Percentiles rank a stretch among this genome's conserved stretches.
Conservation (phyloP, 1,139 yeast species). For the Magnusiomyces ingens region DNA sequence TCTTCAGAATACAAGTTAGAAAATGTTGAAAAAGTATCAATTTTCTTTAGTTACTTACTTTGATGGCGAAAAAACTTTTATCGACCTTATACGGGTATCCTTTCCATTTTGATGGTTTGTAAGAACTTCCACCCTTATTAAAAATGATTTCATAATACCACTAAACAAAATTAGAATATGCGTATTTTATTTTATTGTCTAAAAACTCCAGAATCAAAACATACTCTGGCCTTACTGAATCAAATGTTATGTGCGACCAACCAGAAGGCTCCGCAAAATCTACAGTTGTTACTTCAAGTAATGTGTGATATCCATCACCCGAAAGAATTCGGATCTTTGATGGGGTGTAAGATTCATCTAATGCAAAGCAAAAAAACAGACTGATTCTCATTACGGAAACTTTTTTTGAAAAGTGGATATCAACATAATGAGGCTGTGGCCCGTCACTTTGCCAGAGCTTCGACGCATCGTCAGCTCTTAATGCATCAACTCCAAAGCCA, state of each 20-base stretch:
- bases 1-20: constrained; percentile 16
- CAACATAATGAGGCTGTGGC: constrained; percentile 77
- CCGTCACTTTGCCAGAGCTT: constrained; percentile 97
- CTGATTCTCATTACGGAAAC: constrained; percentile 67
- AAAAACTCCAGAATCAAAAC: constrained; percentile 9
- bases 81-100: constrained; percentile 82
- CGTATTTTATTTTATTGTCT: background rate
- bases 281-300: constrained; percentile 63
- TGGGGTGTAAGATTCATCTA: constrained; percentile 94
- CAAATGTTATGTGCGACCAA: constrained; percentile 73
- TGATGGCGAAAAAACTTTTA: constrained; percentile 47
- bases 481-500: constrained; percentile 62
- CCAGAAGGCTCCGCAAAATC: constrained; percentile 72
- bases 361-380: constrained; percentile 55
- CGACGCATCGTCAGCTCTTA: constrained; percentile 68
- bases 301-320: constrained; percentile 83
- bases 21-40: background rate
- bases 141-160: constrained; percentile 63
- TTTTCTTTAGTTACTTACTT: constrained; percentile 16
- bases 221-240: constrained; percentile 46
- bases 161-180: constrained; percentile 12
- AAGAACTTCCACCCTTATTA: constrained; percentile 59
- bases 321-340: constrained; percentile 61
- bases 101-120: constrained; percentile 95
- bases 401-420: constrained; percentile 72